Base-by-base conservation (phyloP, 2,329 filamentous ascomycete genomes). In the Akanthomyces dipterigenus region DNA sequence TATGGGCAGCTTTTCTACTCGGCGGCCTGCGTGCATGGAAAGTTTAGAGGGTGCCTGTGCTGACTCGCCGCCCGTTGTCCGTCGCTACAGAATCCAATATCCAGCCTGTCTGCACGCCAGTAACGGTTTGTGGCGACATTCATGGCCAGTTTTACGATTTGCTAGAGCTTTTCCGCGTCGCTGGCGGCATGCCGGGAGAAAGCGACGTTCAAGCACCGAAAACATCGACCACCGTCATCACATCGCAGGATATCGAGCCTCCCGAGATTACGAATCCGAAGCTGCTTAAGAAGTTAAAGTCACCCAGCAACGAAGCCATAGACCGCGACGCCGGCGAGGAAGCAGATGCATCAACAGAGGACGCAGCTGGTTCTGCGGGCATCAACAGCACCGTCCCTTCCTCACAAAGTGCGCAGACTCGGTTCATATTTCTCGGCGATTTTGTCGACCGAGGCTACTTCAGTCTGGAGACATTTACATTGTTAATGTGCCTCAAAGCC, bases 111-210 rank as follows among this genome's bases (percentile, higher is more conserved):
- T 87, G 89, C 59, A 96, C 95, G 0, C 95, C 95, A 7, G 95
- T 99, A 65, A 99, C 95, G 5, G 89, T 99, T 65, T 98, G 95
- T 71, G 95, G 95, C 72, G 95, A 99, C 73, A 98, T 99, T 65
- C 95, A 99, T 76, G 95, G 95, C 69, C 95, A 99, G 77, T 98
- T 98, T 75, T 98, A 99, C 77, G 95, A 99, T 75, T 82, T 99
- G 11, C 86, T 98, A 64, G 95, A 99, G 79, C 86, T 99, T 55
- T 99, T 99, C 77, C 89, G 93, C 59, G 93, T 99, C 45, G 92
- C 93, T 51, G 95, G 95, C 64, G 95, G 95, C 66, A 97, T 98
- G 90, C 95, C 95, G 12, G 91, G 91, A 69, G 90, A 96, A 69
- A 83, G 85, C 43, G 83, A 87, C 64, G 81, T 87, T 28, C 83